phyloP scores from a whole-genome alignment of 1,284 basidiomycete genomes.

The Cryptococcus wingfieldii region DNA sequence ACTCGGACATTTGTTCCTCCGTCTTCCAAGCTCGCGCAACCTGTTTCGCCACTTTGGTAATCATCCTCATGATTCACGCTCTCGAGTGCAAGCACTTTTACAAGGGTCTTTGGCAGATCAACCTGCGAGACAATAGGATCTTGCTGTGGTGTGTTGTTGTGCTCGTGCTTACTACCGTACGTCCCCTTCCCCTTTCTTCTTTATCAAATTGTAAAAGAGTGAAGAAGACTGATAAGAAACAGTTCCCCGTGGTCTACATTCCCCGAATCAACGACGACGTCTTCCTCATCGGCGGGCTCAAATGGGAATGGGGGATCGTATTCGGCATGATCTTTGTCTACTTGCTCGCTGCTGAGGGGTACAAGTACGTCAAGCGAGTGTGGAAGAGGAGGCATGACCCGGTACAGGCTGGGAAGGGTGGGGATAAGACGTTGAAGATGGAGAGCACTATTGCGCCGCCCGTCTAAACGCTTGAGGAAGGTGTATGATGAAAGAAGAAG shows the following conservation, averaged over 20 bases:
- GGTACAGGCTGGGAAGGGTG: slow-evolving; percentile 7
- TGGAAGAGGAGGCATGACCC: slow-evolving; percentile 13
- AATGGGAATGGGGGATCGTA: slow-evolving; percentile 50
- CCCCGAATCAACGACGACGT: slow-evolving; percentile 47
- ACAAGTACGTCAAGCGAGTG: slow-evolving; percentile 40
- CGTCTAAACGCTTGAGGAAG: not conserved
- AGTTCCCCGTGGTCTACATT: slow-evolving; percentile 49
- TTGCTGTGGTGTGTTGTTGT: slow-evolving; percentile 53
- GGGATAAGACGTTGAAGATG: slow-evolving; percentile 41
- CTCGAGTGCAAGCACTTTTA: slow-evolving; percentile 49
- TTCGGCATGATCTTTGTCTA: slow-evolving; percentile 48
- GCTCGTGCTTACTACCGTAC: slow-evolving; percentile 34
- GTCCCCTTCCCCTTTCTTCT: not conserved
- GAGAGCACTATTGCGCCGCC: slow-evolving; percentile 32
- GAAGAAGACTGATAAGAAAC: not conserved
- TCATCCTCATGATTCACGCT: slow-evolving; percentile 51
- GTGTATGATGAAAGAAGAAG: no score
- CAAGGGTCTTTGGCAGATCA: slow-evolving; percentile 51
- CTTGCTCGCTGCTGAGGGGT: slow-evolving; percentile 34
- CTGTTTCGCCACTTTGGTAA: slow-evolving; percentile 56
- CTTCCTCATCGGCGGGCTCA: slow-evolving; percentile 40
- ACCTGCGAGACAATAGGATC: slow-evolving; percentile 56
- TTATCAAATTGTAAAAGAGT: not conserved
- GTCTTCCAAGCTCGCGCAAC: slow-evolving; percentile 59
- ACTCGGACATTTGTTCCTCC: slow-evolving; percentile 22